phyloP scores from a whole-genome alignment of 2,329 filamentous ascomycete genomes.

The Botryosphaeria dothidea region DNA sequence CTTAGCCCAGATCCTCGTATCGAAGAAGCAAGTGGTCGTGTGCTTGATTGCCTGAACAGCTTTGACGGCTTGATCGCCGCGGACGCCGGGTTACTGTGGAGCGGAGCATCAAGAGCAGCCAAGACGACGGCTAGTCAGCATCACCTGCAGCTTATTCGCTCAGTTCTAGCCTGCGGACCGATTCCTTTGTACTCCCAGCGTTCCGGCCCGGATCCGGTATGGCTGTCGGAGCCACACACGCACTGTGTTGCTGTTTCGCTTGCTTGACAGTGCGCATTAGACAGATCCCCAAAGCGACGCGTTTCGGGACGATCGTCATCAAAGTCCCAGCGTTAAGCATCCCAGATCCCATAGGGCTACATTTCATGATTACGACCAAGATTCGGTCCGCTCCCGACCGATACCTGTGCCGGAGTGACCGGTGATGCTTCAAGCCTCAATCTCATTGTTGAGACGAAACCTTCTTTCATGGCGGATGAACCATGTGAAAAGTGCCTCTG shows the following conservation, averaged over 20 bases:
- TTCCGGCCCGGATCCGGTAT: neutral
- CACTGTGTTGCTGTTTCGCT: neutral
- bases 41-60: neutral
- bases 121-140: neutral
- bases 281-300: neutral
- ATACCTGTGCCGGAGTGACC: neutral
- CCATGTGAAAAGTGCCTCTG: too few relatives aligned
- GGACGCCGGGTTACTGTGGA: neutral
- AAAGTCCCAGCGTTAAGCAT: neutral
- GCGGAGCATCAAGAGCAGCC: neutral
- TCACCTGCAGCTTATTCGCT: neutral
- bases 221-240: neutral
- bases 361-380: neutral
- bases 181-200: too few relatives aligned
- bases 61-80: neutral
- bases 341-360: neutral
- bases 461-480: too few relatives aligned
- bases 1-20: too few relatives aligned
- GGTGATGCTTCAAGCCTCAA: too few relatives aligned
- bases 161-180: neutral
- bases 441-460: neutral
- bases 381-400: neutral
- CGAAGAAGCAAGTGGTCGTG: neutral
- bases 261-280: neutral
- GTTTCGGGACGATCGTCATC: neutral